phyloP scores from a whole-genome alignment of 306 rosid genomes.

The Cucumis hystrix region DNA sequence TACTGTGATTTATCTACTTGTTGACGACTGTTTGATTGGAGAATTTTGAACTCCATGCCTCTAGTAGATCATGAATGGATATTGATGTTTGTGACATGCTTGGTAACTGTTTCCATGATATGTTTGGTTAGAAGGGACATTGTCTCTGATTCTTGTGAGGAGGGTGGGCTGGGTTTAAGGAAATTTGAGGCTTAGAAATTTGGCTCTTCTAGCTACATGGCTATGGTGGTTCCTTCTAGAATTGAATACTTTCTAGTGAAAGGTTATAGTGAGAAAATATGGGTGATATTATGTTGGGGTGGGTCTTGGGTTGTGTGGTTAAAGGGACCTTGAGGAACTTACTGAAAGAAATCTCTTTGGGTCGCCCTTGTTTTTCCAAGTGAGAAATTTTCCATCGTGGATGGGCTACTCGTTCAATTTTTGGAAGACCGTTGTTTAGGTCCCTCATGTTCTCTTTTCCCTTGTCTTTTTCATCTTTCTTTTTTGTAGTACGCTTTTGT shows the following conservation, averaged over 20 bases:
- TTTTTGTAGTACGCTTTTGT: no score
- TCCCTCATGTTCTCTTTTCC: no score
- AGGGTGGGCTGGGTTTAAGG: not conserved
- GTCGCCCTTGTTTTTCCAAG: no score
- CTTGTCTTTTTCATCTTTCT: no score
- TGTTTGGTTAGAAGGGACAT: not conserved
- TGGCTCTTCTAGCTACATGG: not conserved
- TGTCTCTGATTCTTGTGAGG: not conserved
- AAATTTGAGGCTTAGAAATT: not conserved
- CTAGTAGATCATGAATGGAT: not conserved
- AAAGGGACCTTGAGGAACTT: no score
- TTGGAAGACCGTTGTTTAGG: no score
- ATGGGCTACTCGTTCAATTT: no score
- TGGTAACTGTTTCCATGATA: not conserved
- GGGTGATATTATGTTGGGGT: not conserved
- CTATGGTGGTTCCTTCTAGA: not conserved
- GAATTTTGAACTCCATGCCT: not conserved
- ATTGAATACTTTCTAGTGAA: not conserved
- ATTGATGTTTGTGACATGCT: not conserved
- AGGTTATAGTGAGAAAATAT: not conserved
- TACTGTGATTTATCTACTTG: constrained; percentile 13
- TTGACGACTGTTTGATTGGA: not conserved
- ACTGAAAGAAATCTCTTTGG: no score
- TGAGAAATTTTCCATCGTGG: no score
- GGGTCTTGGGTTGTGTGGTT: not conserved